Evolutionary conservation across 768 basidiomycete genomes (phyloP).

Genomic region (Arthromyces matolae): DNA sequence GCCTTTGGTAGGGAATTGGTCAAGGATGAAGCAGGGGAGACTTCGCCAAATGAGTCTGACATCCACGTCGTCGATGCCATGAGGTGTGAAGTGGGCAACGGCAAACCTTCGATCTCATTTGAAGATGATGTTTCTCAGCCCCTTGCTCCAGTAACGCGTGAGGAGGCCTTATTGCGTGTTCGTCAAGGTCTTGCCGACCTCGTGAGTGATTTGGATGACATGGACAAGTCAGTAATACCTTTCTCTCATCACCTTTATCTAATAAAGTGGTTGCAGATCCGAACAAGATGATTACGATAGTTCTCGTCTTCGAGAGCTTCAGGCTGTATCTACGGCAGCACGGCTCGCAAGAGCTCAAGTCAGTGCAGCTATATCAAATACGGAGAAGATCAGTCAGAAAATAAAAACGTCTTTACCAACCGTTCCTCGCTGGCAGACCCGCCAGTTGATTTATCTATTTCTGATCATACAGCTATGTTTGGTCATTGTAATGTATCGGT

Average conservation of each 20-base stretch:
- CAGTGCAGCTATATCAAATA: slow-evolving; percentile 34
- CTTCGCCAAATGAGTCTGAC: slow-evolving; percentile 25
- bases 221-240: slow-evolving; percentile 45
- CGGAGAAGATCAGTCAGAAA: slow-evolving; percentile 32
- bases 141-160: slow-evolving; percentile 30
- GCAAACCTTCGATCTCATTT: slow-evolving; percentile 13
- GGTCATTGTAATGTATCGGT: slow-evolving; percentile 58
- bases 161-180: slow-evolving; percentile 55
- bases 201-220: slow-evolving; percentile 49
- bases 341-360: slow-evolving; percentile 48
- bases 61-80: slow-evolving; percentile 68
- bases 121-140: slow-evolving; percentile 17
- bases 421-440: slow-evolving; percentile 23
- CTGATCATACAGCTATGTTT: slow-evolving; percentile 42
- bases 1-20: slow-evolving; percentile 55
- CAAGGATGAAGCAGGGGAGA: slow-evolving; percentile 7
- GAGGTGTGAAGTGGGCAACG: slow-evolving; percentile 54
- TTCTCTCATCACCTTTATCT: slow-evolving; percentile 11
- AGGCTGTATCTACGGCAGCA: slow-evolving; percentile 13
- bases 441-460: slow-evolving; percentile 33
- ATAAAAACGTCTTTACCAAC: slow-evolving; percentile 17
- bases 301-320: slow-evolving; percentile 14
- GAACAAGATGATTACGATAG: slow-evolving; percentile 41
- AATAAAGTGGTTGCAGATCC: slow-evolving; percentile 17
- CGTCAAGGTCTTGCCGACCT: slow-evolving; percentile 56